Evolutionary conservation across 2,329 filamentous ascomycete species (phyloP).

Genomic region (Akanthomyces lecanii): DNA sequence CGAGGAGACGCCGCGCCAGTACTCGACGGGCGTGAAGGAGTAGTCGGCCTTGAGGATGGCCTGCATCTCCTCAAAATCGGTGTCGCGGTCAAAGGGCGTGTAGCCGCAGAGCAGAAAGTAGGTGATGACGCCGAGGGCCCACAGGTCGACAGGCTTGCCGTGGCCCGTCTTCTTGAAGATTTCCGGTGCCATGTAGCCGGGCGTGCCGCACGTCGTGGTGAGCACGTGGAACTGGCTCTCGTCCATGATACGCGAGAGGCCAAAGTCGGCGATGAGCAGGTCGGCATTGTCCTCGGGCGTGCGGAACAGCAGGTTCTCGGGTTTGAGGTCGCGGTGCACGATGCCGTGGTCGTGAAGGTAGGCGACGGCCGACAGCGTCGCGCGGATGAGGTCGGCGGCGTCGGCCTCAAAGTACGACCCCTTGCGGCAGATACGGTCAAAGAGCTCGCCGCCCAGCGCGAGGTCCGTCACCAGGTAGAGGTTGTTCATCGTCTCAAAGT

Average conservation of each 20-base stretch:
- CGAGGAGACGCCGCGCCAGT: constrained; percentile 90
- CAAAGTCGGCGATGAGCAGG: constrained; percentile 94
- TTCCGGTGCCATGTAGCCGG: constrained; percentile 98
- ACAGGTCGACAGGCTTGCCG: constrained; percentile 96
- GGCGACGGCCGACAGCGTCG: constrained; percentile 92
- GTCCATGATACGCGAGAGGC: constrained; percentile 94
- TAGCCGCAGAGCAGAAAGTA: constrained; percentile 98
- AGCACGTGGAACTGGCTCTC: constrained; percentile 97
- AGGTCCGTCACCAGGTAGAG: constrained; percentile 97
- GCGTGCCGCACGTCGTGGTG: constrained; percentile 95
- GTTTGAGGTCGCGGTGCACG: constrained; percentile 95
- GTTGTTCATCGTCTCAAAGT: constrained; percentile 99
- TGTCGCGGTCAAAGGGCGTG: constrained; percentile 95
- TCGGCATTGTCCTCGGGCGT: constrained; percentile 98
- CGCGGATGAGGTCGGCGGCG: constrained; percentile 89
- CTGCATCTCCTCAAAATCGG: constrained; percentile 98
- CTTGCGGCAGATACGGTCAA: constrained; percentile 97
- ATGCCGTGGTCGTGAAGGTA: constrained; percentile 99
- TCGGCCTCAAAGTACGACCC: constrained; percentile 98
- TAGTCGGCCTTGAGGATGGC: constrained; percentile 96
- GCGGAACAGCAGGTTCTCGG: constrained; percentile 93
- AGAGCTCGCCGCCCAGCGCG: constrained; percentile 91
- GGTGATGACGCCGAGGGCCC: constrained; percentile 97
- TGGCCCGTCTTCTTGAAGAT: constrained; percentile 99
- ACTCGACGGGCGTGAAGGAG: constrained; percentile 87